A percentile compares a stretch with the other conserved stretches of the same genome.
Evolutionary conservation across 2,329 filamentous ascomycete species (phyloP).

Genomic region (Monosporascus cannonballus): DNA sequence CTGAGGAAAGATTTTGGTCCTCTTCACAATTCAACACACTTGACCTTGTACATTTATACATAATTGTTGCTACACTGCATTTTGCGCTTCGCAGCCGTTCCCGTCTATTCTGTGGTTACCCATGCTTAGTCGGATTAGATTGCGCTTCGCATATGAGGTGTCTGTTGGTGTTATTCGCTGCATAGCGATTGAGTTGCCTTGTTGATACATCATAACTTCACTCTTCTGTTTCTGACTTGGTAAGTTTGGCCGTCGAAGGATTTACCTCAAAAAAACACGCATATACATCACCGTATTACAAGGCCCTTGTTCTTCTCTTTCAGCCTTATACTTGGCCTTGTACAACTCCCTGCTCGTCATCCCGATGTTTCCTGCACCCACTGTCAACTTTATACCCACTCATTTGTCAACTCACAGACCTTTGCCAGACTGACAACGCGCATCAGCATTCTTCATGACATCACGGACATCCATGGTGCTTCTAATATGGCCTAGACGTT

Average conservation of each 20-base stretch:
- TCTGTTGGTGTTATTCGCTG: too few relatives aligned
- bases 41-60: too few relatives aligned
- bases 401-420: not conserved
- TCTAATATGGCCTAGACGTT: conserved; percentile 28
- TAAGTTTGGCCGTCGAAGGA: too few relatives aligned
- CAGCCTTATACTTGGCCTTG: not conserved
- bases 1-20: not conserved
- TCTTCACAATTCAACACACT: too few relatives aligned
- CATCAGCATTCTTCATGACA: conserved; percentile 19
- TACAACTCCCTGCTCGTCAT: not conserved
- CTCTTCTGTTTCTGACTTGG: too few relatives aligned
- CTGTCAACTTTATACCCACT: not conserved
- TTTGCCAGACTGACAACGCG: conserved; percentile 5
- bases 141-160: too few relatives aligned
- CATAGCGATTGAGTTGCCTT: too few relatives aligned
- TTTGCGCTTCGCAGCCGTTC: too few relatives aligned
- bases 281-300: not conserved
- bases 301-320: not conserved
- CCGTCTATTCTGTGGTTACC: too few relatives aligned
- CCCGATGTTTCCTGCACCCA: not conserved
- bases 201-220: too few relatives aligned
- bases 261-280: not conserved
- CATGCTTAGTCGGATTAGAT: too few relatives aligned
- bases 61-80: too few relatives aligned
- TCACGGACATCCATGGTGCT: conserved; percentile 28